Evolutionary conservation across 164 flowering plant genomes (phyloP).

Genomic region (Malania oleifera): DNA sequence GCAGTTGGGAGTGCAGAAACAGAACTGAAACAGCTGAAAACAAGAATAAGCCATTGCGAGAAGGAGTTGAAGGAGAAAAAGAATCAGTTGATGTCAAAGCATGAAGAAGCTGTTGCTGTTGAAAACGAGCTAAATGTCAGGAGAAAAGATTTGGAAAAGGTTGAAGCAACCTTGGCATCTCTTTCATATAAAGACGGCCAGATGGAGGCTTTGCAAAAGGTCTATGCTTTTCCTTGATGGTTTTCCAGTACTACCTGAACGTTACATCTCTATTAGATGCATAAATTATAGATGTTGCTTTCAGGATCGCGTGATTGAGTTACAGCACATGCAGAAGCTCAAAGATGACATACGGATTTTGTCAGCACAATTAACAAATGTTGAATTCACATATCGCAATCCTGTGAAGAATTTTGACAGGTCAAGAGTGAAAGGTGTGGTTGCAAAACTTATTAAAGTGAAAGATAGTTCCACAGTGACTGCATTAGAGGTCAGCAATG

Average conservation of each 20-base stretch:
- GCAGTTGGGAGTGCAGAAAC: slow-evolving; percentile 89
- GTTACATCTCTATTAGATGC: neutral
- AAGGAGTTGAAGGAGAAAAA: slow-evolving; percentile 81
- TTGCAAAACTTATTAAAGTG: slow-evolving; percentile 87
- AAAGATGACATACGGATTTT: slow-evolving; percentile 64
- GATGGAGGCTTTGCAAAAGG: slow-evolving; percentile 87
- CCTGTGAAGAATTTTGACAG: slow-evolving; percentile 76
- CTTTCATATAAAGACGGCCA: slow-evolving; percentile 65
- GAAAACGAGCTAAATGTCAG: slow-evolving; percentile 65
- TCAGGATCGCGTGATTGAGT: slow-evolving; percentile 71
- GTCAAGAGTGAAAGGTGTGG: slow-evolving; percentile 96
- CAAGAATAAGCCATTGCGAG: slow-evolving; percentile 71
- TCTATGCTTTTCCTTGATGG: slow-evolving; percentile 11
- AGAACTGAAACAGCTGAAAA: slow-evolving; percentile 73
- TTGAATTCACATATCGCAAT: slow-evolving; percentile 71
- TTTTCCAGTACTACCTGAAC: neutral
- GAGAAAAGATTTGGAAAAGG: slow-evolving; percentile 59
- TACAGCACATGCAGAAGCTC: slow-evolving; percentile 63
- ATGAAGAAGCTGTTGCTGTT: slow-evolving; percentile 68
- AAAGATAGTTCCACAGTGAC: slow-evolving; percentile 78
- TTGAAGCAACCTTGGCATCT: slow-evolving; percentile 50
- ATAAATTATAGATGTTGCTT: neutral
- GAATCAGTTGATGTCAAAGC: slow-evolving; percentile 57
- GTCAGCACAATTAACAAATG: slow-evolving; percentile 63
- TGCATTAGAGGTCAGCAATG: slow-evolving; percentile 72